Evolutionary conservation across 768 basidiomycete genomes (phyloP), one percentile per base, ranked within the genome.

Genomic region (Kwoniella sp.): DNA sequence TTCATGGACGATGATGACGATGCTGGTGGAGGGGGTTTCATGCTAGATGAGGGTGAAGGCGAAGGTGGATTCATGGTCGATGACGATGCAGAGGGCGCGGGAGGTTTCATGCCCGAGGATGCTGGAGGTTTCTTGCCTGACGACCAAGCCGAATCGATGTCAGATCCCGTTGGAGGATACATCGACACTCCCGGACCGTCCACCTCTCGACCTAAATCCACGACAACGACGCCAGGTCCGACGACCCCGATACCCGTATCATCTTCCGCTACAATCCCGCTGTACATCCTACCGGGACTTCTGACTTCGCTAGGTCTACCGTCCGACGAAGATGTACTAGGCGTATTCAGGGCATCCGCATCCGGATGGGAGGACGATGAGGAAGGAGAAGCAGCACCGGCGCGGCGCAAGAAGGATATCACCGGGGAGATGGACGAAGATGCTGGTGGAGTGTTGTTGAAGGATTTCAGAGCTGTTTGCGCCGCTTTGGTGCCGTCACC

Each of bases 381-480:
- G 5, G 55, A 53, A 20, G 29, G 41, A 28, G 1, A 13, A 41
- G n/a, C 29, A 20, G 22, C 60, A 17, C 28, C 25, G 17, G 41
- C 41, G 4, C 41, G 55, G 34, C 22, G 54, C 26, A 34, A 28
- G 9, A 51, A 51, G 17, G 50, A 54, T 41, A 57, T 61, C 20
- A 52, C 53, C 11, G 58, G 54, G 20, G 67, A 73, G 3, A 59
- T 63, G 41, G 65, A 63, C 23, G 68, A 55, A 15, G 61, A 64
- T 37, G 48, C 48, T 0, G 61, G 41, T 5, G 76, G 73, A 9
- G 76, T 77, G 17, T 68, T 68, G 31, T 20, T 61, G 57, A 76
- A 75, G 31, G 79, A 80, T 56, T 80, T 80, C 52, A 48, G 77
- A 53, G 76, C 77, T 29, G 79, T 80, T 5, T 77, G 74, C 51